Conservation (phyloP, 1,139 yeast species). For the Zygoascus meyerae region DNA sequence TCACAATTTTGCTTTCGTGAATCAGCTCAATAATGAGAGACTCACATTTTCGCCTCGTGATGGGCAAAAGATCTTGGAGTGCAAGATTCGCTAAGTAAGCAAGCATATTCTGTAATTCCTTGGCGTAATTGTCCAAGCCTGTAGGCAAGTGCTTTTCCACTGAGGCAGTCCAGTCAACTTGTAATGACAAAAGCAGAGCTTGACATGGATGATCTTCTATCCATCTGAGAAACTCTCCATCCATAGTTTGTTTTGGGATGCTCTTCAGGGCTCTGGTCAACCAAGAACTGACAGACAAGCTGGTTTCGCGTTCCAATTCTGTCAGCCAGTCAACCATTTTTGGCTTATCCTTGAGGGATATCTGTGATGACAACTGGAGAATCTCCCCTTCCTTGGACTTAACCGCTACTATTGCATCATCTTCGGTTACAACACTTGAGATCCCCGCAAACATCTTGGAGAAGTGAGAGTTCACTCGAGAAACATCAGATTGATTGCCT, state of each 20-base stretch:
- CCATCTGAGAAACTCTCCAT: constrained; percentile 30
- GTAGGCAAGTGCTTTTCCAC: constrained; percentile 35
- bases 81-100: constrained; percentile 31
- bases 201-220: constrained; percentile 50
- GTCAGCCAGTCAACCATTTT: constrained; percentile 60
- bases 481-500: constrained; percentile 54
- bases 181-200: constrained; percentile 50
- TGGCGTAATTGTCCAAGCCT: constrained; percentile 15
- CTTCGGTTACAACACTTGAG: constrained; percentile 40
- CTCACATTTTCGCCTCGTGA: constrained; percentile 50
- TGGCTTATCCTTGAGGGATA: constrained; percentile 42
- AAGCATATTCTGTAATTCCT: constrained; percentile 23
- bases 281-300: constrained; percentile 39
- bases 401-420: constrained; percentile 44
- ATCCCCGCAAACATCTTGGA: constrained; percentile 72
- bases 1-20: constrained; percentile 46
- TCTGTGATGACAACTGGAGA: constrained; percentile 41
- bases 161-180: constrained; percentile 49
- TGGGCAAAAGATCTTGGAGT: constrained; percentile 27
- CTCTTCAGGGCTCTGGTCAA: constrained; percentile 31
- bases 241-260: constrained; percentile 13
- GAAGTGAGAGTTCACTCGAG: constrained; percentile 53
- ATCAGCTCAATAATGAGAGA: constrained; percentile 59
- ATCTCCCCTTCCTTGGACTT: constrained; percentile 61
- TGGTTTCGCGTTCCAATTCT: constrained; percentile 50